Conservation (phyloP, 495 filamentous ascomycete genomes). For the Hyaloscypha bicolor region DNA sequence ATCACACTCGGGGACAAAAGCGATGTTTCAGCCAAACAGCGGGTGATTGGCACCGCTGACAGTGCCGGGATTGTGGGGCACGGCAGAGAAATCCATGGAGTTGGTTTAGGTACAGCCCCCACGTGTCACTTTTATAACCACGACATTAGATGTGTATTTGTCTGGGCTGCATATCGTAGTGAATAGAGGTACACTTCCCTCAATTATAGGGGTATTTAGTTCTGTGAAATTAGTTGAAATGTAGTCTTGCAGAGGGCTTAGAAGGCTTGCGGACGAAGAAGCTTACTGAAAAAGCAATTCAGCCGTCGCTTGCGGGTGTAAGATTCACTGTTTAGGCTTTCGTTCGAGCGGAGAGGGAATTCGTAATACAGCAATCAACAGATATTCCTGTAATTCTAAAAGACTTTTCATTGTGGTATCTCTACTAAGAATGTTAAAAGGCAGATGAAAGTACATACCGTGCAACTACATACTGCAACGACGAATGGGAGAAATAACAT, state of each 20-base stretch:
- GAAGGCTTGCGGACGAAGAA: background rate
- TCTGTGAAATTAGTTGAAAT: background rate
- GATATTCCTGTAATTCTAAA: background rate
- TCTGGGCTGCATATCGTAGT: background rate
- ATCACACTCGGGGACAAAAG: background rate
- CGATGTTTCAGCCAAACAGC: background rate
- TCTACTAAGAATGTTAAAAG: background rate
- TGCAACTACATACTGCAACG: background rate
- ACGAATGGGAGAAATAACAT: background rate
- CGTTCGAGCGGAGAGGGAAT: background rate
- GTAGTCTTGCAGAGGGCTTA: background rate
- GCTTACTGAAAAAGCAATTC: background rate
- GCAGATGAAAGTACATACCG: background rate
- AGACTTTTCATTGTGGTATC: background rate
- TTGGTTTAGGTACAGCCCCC: background rate
- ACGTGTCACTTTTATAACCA: background rate
- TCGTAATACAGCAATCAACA: background rate
- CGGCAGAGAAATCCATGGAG: background rate
- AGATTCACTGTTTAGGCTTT: background rate
- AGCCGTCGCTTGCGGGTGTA: background rate
- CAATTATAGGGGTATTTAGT: background rate
- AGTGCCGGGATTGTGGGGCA: background rate
- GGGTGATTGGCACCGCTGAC: background rate
- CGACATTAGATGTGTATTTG: background rate
- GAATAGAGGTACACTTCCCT: background rate